A percentile compares a stretch with the other conserved stretches of the same genome.
These are phyloP conservation scores for Macrophomina pseudophaseolina DNA, from an alignment of 2,329 filamentous ascomycete genomes.

Conservation along the genomic window DNA sequence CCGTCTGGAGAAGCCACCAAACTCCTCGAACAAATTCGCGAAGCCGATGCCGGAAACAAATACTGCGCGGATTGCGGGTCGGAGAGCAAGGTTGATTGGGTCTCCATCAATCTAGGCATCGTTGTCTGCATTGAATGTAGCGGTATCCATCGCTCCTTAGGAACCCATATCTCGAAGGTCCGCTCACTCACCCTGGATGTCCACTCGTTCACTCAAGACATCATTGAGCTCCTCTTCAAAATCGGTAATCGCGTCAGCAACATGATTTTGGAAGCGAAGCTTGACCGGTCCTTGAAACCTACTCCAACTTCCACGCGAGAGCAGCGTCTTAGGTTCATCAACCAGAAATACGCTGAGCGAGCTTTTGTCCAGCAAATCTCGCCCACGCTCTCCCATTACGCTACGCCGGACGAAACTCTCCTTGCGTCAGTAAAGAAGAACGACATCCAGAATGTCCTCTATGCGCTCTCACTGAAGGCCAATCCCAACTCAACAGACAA, in stretches of 20 bases:
- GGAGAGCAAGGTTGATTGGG: conserved; percentile 94
- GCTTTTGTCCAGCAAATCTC: conserved; percentile 81
- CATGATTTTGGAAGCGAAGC: conserved; percentile 90
- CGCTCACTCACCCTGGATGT: conserved; percentile 94
- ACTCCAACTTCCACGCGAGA: conserved; percentile 80
- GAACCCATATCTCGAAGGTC: conserved; percentile 97
- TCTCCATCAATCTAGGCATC: conserved; percentile 96
- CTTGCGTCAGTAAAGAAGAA: conserved; percentile 95
- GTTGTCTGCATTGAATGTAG: conserved; percentile 98
- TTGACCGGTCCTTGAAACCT: conserved; percentile 77
- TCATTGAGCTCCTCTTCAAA: conserved; percentile 88
- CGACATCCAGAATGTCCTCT: conserved; percentile 90
- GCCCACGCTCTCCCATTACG: conserved; percentile 74
- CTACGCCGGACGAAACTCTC: conserved; percentile 82
- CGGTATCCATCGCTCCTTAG: conserved; percentile 93
- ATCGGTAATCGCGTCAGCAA: conserved; percentile 95
- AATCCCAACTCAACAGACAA: conserved; percentile 87
- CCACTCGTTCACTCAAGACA: conserved; percentile 94
- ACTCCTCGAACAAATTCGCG: conserved; percentile 83
- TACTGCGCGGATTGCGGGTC: conserved; percentile 96
- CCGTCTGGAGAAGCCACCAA: conserved; percentile 81
- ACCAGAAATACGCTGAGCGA: conserved; percentile 87
- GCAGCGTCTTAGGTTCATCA: conserved; percentile 93
- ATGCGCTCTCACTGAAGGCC: conserved; percentile 82
- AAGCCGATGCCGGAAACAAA: conserved; percentile 89